phyloP scores from a whole-genome alignment of 192 early-diverging fungal genomes.

The Gigaspora rosea region DNA sequence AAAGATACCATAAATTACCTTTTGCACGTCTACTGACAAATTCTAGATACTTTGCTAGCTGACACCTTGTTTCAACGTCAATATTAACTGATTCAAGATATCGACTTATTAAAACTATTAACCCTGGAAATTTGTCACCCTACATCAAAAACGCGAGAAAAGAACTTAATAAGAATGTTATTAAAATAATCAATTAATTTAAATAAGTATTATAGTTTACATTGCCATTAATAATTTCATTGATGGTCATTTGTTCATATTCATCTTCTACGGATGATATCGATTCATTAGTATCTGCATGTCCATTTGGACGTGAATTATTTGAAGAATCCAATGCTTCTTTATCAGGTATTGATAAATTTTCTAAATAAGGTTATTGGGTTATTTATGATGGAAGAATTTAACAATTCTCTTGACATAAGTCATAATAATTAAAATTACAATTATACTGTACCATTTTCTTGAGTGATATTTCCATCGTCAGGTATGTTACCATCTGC shows the following conservation, averaged over 20 bases:
- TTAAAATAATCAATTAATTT: background rate
- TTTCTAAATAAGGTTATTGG: too few relatives aligned
- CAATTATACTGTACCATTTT: background rate
- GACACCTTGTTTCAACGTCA: slow-evolving; percentile 64
- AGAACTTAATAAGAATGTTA: background rate
- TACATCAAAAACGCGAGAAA: slow-evolving; percentile 13
- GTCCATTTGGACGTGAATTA: background rate
- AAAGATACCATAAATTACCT: slow-evolving; percentile 48
- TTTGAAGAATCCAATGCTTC: background rate
- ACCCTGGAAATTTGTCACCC: slow-evolving; percentile 70
- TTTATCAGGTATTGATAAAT: too few relatives aligned
- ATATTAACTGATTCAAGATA: slow-evolving; percentile 81
- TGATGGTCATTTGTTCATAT: slow-evolving; percentile 76
- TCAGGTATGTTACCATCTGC: background rate
- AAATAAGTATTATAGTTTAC: slow-evolving; percentile 32
- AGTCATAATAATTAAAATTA: background rate
- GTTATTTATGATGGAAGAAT: background rate
- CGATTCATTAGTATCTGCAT: background rate
- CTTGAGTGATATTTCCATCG: background rate
- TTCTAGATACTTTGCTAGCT: slow-evolving; percentile 74
- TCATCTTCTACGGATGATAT: slow-evolving; percentile 38
- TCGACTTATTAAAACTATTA: slow-evolving; percentile 79
- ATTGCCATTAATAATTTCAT: slow-evolving; percentile 91
- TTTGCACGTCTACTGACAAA: slow-evolving; percentile 80
- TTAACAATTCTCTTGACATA: background rate